phyloP scores from a whole-genome alignment of 148 eudicot species.

The Cornus controversa region DNA sequence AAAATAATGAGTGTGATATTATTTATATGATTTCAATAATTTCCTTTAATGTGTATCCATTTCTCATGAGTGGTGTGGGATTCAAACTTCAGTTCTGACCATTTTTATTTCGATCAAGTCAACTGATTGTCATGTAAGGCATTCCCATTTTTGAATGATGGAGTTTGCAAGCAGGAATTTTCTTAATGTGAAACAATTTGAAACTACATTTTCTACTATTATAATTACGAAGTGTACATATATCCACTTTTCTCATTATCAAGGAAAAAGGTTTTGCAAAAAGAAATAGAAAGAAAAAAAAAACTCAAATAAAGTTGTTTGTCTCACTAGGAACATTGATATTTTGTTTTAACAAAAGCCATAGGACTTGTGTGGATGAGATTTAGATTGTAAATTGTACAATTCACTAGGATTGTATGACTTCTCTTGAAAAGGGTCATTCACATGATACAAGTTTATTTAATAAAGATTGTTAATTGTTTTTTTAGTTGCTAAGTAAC shows the following conservation, averaged over 20 bases:
- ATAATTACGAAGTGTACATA: neutral
- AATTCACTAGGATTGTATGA: neutral
- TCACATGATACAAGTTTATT: too few relatives aligned
- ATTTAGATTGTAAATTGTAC: neutral
- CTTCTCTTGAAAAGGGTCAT: neutral
- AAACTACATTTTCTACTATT: neutral
- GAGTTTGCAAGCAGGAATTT: neutral
- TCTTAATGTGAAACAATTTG: neutral
- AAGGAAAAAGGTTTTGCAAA: too few relatives aligned
- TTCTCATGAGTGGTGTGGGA: neutral
- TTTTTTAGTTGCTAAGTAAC: too few relatives aligned
- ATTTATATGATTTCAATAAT: neutral
- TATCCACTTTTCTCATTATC: neutral
- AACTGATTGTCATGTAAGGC: neutral
- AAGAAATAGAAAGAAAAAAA: too few relatives aligned
- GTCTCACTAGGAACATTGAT: neutral
- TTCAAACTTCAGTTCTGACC: too few relatives aligned
- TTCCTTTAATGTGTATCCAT: neutral
- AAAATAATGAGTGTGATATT: neutral
- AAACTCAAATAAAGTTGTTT: neutral
- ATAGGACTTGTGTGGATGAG: neutral
- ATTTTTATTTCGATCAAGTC: neutral
- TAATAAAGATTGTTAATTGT: too few relatives aligned
- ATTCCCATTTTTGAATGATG: neutral
- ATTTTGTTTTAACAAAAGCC: too few relatives aligned